Percentiles rank a stretch among this genome's conserved stretches.
Conservation (phyloP, 768 basidiomycete genomes). For the Tulasnella sp. region DNA sequence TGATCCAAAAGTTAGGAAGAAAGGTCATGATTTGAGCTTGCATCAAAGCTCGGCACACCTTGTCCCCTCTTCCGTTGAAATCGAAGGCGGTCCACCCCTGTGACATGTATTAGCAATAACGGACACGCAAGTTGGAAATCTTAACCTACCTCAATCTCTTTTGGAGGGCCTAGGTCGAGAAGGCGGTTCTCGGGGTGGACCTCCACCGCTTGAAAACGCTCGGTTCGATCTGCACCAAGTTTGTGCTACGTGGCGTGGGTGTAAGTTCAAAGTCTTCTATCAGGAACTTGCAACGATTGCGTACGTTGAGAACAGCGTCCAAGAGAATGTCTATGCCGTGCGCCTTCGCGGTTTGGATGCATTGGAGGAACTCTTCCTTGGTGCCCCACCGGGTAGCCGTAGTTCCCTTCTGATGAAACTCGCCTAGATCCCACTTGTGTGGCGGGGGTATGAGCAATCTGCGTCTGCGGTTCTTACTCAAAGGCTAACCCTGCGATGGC, state of each 20-base stretch:
- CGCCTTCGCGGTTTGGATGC: slow-evolving; percentile 54
- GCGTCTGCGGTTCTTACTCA: no score
- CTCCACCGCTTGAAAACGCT: slow-evolving; percentile 56
- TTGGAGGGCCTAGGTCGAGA: slow-evolving; percentile 43
- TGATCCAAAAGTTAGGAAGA: slow-evolving; percentile 23
- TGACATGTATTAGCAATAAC: background rate
- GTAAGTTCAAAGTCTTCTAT: background rate
- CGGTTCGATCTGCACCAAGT: slow-evolving; percentile 68
- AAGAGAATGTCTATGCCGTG: slow-evolving; percentile 66
- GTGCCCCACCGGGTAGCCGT: slow-evolving; percentile 78
- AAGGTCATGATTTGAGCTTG: slow-evolving; percentile 6
- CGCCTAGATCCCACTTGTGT: slow-evolving; percentile 73
- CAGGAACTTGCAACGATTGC: slow-evolving; percentile 16
- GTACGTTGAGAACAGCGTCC: slow-evolving; percentile 83
- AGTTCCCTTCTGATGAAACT: slow-evolving; percentile 67
- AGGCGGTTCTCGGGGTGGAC: slow-evolving; percentile 60
- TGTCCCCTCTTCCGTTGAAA: slow-evolving; percentile 62
- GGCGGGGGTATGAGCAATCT: background rate
- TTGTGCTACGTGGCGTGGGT: slow-evolving; percentile 45
- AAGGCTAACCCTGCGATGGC: no score
- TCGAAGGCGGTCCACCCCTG: slow-evolving; percentile 73
- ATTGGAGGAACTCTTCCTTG: slow-evolving; percentile 60
- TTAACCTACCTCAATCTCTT: slow-evolving; percentile 43
- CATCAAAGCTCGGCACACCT: slow-evolving; percentile 37
- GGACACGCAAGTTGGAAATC: background rate